Conservation (phyloP, 2,329 filamentous ascomycete genomes). For the Aureobasidium sp. region DNA sequence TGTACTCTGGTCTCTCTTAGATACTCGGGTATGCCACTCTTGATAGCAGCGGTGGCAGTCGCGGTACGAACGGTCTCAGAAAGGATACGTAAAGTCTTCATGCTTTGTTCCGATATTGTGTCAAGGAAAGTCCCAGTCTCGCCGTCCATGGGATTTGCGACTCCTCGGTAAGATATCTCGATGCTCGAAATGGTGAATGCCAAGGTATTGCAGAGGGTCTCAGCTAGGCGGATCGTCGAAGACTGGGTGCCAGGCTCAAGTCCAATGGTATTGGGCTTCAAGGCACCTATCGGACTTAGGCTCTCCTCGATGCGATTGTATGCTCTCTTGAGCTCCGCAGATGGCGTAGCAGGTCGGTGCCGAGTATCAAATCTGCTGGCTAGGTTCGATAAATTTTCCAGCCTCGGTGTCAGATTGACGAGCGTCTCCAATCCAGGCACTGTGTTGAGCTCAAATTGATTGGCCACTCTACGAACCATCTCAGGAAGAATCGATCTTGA, state of each 20-base stretch:
- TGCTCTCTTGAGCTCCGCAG: conserved; percentile 39
- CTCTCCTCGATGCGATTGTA: conserved; percentile 49
- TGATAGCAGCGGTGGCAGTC: conserved; percentile 5
- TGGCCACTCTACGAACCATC: conserved; percentile 10
- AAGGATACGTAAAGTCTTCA: conserved; percentile 81
- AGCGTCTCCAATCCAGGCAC: not conserved
- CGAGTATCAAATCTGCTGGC: not conserved
- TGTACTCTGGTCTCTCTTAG: conserved; percentile 9
- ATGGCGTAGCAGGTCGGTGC: not conserved
- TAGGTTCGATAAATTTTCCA: not conserved
- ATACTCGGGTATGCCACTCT: not conserved
- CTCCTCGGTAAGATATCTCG: conserved; percentile 85
- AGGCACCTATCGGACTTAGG: not conserved
- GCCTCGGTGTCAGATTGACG: conserved; percentile 1
- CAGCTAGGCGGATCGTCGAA: not conserved
- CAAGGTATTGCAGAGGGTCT: conserved; percentile 17
- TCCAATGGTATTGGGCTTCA: not conserved
- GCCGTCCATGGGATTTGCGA: conserved; percentile 54
- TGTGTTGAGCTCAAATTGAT: not conserved
- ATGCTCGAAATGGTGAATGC: conserved; percentile 72
- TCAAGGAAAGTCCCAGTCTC: conserved; percentile 69
- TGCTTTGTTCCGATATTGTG: conserved; percentile 70
- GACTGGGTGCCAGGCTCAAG: conserved; percentile 10
- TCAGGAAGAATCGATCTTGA: conserved; percentile 3
- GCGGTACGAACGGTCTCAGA: conserved; percentile 57